Percentiles rank a stretch among this genome's conserved stretches.
Evolutionary conservation across 371 early-diverging fungal species (phyloP).

Genomic region (Conidiobolus incongruus): DNA sequence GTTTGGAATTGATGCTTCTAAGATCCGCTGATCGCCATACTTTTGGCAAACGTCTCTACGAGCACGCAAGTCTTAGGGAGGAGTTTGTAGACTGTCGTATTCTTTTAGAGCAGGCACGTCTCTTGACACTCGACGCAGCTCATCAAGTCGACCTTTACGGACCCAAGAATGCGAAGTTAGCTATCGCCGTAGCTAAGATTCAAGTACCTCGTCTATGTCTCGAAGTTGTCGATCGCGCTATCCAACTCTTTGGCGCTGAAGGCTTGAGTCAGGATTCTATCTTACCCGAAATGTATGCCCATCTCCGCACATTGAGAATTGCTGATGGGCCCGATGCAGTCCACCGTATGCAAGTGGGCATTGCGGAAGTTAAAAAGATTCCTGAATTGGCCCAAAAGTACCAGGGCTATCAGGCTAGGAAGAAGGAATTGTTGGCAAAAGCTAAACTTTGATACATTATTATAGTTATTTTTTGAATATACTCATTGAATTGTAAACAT

Average conservation of each 20-base stretch:
- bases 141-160: constrained; percentile 65
- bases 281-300: constrained; percentile 64
- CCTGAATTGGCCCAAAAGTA: too few species aligned
- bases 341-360: constrained; percentile 45
- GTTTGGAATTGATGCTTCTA: constrained; percentile 56
- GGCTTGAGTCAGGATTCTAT: constrained; percentile 75
- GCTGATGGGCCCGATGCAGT: constrained; percentile 86
- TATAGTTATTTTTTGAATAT: too few species aligned
- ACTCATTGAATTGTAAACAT: too few species aligned
- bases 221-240: constrained; percentile 58
- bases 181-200: constrained; percentile 90
- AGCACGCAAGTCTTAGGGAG: constrained; percentile 55
- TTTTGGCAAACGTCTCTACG: constrained; percentile 60
- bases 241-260: constrained; percentile 79
- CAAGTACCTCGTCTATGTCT: constrained; percentile 52
- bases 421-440: too few species aligned
- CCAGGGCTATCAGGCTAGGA: too few species aligned
- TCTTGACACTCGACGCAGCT: constrained; percentile 78
- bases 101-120: constrained; percentile 72
- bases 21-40: constrained; percentile 75
- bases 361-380: constrained; percentile 25
- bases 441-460: too few species aligned
- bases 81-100: constrained; percentile 71
- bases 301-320: constrained; percentile 62
- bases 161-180: constrained; percentile 69